These are phyloP conservation scores for Hypoxylon sp. DNA, from an alignment of 2,329 filamentous ascomycete species.

Conservation along the genomic window DNA sequence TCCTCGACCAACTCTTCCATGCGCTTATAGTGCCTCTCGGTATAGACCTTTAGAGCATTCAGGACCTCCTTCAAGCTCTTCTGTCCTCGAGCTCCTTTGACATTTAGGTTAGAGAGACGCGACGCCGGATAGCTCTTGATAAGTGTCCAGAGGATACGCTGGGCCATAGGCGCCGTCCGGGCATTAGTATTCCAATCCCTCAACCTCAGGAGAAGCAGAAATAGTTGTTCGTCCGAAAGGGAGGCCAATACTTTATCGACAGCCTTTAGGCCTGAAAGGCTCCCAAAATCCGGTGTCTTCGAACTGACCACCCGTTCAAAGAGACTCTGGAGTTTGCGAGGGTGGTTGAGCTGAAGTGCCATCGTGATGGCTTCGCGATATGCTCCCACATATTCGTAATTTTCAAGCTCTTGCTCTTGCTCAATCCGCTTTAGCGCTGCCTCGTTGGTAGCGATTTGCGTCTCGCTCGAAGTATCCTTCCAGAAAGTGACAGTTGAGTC, in stretches of 20 bases:
- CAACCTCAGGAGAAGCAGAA: slow-evolving; percentile 82
- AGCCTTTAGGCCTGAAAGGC: slow-evolving; percentile 74
- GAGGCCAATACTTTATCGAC: slow-evolving; percentile 88
- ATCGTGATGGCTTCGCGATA: slow-evolving; percentile 95
- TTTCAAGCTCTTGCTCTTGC: slow-evolving; percentile 93
- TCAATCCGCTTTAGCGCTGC: slow-evolving; percentile 86
- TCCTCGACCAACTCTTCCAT: slow-evolving; percentile 93
- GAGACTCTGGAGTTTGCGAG: slow-evolving; percentile 84
- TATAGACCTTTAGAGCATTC: slow-evolving; percentile 90
- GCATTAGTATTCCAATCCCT: slow-evolving; percentile 99
- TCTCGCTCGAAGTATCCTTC: slow-evolving; percentile 89
- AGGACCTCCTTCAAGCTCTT: slow-evolving; percentile 85
- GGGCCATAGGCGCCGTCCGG: slow-evolving; percentile 85
- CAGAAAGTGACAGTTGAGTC: slow-evolving; percentile 97
- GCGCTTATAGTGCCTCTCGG: slow-evolving; percentile 91
- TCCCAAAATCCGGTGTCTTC: slow-evolving; percentile 71
- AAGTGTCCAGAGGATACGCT: slow-evolving; percentile 85
- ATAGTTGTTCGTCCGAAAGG: slow-evolving; percentile 88
- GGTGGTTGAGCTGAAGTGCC: slow-evolving; percentile 94
- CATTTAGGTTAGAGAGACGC: slow-evolving; percentile 79
- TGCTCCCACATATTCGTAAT: slow-evolving; percentile 88
- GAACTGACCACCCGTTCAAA: slow-evolving; percentile 85
- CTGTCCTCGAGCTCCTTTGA: slow-evolving; percentile 70
- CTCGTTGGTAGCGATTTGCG: slow-evolving; percentile 79
- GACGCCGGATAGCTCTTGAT: slow-evolving; percentile 85